These are phyloP conservation scores for Lasiosphaeriaceae sp. DNA, from an alignment of 495 filamentous ascomycete species.

Conservation along the genomic window DNA sequence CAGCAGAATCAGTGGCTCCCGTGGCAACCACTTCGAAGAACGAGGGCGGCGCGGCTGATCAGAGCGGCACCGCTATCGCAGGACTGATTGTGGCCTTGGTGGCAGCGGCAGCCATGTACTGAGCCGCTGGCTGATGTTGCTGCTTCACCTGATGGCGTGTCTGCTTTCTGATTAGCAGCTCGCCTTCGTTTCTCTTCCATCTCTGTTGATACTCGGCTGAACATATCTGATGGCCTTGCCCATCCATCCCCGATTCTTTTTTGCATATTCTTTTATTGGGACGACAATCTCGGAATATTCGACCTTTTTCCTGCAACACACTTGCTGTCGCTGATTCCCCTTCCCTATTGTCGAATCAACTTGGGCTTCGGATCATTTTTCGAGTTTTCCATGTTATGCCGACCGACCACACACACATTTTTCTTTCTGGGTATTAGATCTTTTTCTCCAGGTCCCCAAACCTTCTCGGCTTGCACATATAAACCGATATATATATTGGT, in stretches of 20 bases:
- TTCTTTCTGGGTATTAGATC: no score
- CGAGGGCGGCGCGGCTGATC: slow-evolving; percentile 34
- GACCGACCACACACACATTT: no score
- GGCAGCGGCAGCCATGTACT: slow-evolving; percentile 42
- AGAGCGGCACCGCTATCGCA: slow-evolving; percentile 41
- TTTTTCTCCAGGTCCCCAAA: no score
- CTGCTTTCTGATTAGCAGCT: not conserved
- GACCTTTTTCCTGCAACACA: no score
- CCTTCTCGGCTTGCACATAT: no score
- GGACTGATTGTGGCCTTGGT: slow-evolving; percentile 46
- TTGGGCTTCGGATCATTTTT: not conserved
- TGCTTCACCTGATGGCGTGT: not conserved
- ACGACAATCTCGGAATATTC: no score
- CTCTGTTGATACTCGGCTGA: slow-evolving; percentile 1
- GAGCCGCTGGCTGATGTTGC: not conserved
- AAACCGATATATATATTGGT: no score
- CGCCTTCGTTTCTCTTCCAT: not conserved
- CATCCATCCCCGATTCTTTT: not conserved
- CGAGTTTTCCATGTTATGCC: not conserved
- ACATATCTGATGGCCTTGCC: not conserved
- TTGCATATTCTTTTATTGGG: no score
- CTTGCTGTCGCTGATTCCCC: no score
- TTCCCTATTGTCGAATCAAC: no score
- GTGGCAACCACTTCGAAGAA: slow-evolving; percentile 27
- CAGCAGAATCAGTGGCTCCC: slow-evolving; percentile 5